Evolutionary conservation across 768 basidiomycete genomes (phyloP), one percentile per base, ranked within the genome.

Genomic region (Boletus rubescentipes): DNA sequence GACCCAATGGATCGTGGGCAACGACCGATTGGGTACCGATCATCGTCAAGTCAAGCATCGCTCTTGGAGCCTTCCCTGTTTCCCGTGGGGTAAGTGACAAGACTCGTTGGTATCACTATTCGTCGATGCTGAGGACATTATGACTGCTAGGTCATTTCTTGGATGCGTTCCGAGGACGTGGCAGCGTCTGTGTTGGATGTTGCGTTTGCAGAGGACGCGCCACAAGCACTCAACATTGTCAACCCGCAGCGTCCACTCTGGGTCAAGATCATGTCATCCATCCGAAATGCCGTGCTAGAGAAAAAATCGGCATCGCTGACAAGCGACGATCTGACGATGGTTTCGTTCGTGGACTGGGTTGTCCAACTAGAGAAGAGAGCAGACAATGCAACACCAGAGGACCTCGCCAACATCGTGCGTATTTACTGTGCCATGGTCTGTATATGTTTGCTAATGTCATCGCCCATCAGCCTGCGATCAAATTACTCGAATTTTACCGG

Each of bases 151-250:
- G 38, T 55, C 3, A 63, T 72, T 3, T 69, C 71, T 15, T 78
- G 76, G 76, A 44, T 77, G 12, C 67, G 70, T 9, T 63, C 72
- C 36, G 64, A 75, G 40, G 67, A 68, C n/a, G 74, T 74, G 2
- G 63, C 72, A 0, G 50, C 55, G 15, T 51, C 69, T 31, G 59
- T 75, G 12, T 35, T 72, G 9, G 74, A 77, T 51, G 57, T 73
- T 9, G 70, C 68, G 1, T 64, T 73, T 41, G 38, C 59, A 32
- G 48, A 61, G 8, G 39, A 47, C 10, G 53, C 53, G 0, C 68
- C 71, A 2, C 49, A 54, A 21, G 65, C 65, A 5, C 54, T 73
- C 29, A 75, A 78, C 56, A 46, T 77, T 12, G 73, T 73, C 2
- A 74, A 77, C 61, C 75, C 76, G 1, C 64, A 61, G 11, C 69